These are phyloP conservation scores for Sarocladium kiliense DNA, from an alignment of 2,329 filamentous ascomycete species.

Conservation along the genomic window DNA sequence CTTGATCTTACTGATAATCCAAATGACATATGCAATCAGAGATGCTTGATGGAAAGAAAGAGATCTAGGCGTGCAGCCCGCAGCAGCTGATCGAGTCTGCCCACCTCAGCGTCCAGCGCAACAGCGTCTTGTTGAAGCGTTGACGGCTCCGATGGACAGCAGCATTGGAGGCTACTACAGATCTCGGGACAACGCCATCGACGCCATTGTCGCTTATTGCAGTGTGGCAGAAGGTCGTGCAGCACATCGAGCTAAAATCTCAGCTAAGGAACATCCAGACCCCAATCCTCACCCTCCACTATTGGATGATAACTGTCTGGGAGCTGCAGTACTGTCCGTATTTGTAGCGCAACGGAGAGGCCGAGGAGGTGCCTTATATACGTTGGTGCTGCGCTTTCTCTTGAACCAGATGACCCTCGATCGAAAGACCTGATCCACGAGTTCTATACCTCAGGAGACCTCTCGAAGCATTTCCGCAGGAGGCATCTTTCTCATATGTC, in stretches of 20 bases:
- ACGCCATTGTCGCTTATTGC: constrained; percentile 12
- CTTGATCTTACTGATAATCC: no score
- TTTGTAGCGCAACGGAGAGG: constrained; percentile 11
- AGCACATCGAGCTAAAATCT: not conserved
- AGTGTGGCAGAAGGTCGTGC: constrained; percentile 10
- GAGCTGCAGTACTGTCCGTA: constrained; percentile 11
- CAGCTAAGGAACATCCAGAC: not conserved
- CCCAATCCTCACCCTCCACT: constrained; percentile 2
- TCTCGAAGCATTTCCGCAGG: constrained; percentile 13
- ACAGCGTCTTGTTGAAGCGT: constrained; percentile 13
- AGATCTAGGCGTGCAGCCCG: no score
- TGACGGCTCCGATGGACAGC: constrained; percentile 10
- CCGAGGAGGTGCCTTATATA: constrained; percentile 13
- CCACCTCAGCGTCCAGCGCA: constrained; percentile 12
- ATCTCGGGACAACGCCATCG: constrained; percentile 12
- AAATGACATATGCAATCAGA: no score
- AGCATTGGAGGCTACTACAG: constrained; percentile 13
- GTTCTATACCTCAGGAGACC: constrained; percentile 12
- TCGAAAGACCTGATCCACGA: constrained; percentile 6
- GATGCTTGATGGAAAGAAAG: no score
- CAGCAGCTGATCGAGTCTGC: not conserved
- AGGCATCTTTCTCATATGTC: constrained; percentile 11
- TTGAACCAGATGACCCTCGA: no score
- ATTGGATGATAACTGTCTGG: constrained; percentile 3
- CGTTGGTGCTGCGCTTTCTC: constrained; percentile 11